These are phyloP conservation scores for Cutaneotrichosporon sp. DNA, from an alignment of 1,284 basidiomycete genomes.

Conservation along the genomic window DNA sequence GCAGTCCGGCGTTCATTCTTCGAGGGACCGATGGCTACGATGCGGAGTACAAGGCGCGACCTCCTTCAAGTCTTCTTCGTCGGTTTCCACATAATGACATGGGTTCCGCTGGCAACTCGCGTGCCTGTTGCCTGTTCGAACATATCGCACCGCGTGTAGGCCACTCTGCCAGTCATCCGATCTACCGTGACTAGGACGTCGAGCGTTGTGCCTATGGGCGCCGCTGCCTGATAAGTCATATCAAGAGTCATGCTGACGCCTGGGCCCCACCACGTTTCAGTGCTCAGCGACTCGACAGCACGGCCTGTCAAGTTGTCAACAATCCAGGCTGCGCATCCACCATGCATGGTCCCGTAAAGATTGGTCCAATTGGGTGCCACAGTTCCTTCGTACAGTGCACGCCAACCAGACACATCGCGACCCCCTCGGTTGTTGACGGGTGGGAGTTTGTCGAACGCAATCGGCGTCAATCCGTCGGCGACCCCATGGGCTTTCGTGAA, in stretches of 20 bases:
- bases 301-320: constrained; percentile 11
- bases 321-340: constrained; percentile 11
- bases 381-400: constrained; percentile 4
- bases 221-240: constrained; percentile 12
- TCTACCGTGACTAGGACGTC: constrained; percentile 12
- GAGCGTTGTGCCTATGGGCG: constrained; percentile 1
- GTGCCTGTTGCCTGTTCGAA: constrained; percentile 1
- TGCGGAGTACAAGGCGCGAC: too few relatives aligned
- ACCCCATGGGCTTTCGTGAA: constrained; percentile 7
- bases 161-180: constrained; percentile 7
- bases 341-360: constrained; percentile 10
- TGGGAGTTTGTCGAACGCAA: constrained; percentile 3
- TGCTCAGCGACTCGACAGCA: constrained; percentile 1
- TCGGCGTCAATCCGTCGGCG: not conserved
- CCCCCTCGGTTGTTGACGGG: constrained; percentile 5
- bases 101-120: constrained; percentile 7
- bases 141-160: constrained; percentile 10
- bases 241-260: constrained; percentile 10
- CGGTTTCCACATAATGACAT: constrained; percentile 13
- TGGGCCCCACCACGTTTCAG: constrained; percentile 7
- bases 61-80: too few relatives aligned
- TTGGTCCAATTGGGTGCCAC: constrained; percentile 10
- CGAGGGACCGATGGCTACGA: too few relatives aligned
- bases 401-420: constrained; percentile 10
- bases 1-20: too few relatives aligned